phyloP scores from a whole-genome alignment of 1,139 yeast species.

The Cylindricascospora bacillispora region DNA sequence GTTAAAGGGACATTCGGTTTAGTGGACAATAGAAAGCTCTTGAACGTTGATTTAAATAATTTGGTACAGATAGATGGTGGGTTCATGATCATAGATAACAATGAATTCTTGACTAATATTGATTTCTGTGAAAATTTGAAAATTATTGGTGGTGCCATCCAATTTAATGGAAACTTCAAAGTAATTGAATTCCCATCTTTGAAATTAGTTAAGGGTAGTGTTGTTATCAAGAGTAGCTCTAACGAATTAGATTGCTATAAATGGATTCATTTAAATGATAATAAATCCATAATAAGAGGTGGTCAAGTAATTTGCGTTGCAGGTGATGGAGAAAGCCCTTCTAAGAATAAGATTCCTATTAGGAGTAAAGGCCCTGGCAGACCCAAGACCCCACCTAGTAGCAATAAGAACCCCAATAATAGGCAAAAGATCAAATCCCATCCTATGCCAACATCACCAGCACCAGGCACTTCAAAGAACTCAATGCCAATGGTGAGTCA shows the following conservation, averaged over 20 bases:
- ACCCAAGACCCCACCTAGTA: too few relatives aligned
- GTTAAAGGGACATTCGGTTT: conserved; percentile 61
- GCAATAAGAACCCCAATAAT: too few relatives aligned
- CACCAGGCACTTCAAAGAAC: too few relatives aligned
- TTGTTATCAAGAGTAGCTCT: conserved; percentile 40
- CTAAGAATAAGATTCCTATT: too few relatives aligned
- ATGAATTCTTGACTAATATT: conserved; percentile 34
- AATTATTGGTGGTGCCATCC: conserved; percentile 65
- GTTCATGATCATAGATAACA: conserved; percentile 49
- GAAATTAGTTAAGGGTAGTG: conserved; percentile 60
- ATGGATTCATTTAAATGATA: conserved; percentile 36
- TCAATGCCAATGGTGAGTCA: too few relatives aligned
- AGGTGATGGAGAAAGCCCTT: too few relatives aligned
- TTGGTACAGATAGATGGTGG: conserved; percentile 63
- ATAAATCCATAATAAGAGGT: conserved; percentile 44
- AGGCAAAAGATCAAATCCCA: too few relatives aligned
- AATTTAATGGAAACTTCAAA: conserved; percentile 49
- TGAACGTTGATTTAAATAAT: conserved; percentile 35
- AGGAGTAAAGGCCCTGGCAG: too few relatives aligned
- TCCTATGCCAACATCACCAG: too few relatives aligned
- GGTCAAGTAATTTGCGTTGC: conserved; percentile 48
- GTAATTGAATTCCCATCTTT: conserved; percentile 40
- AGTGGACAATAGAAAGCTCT: conserved; percentile 38
- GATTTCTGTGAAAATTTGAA: conserved; percentile 45
- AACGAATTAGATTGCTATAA: conserved; percentile 44